phyloP scores from a whole-genome alignment of 371 early-diverging fungal species.

The Dichotomocladium elegans region DNA sequence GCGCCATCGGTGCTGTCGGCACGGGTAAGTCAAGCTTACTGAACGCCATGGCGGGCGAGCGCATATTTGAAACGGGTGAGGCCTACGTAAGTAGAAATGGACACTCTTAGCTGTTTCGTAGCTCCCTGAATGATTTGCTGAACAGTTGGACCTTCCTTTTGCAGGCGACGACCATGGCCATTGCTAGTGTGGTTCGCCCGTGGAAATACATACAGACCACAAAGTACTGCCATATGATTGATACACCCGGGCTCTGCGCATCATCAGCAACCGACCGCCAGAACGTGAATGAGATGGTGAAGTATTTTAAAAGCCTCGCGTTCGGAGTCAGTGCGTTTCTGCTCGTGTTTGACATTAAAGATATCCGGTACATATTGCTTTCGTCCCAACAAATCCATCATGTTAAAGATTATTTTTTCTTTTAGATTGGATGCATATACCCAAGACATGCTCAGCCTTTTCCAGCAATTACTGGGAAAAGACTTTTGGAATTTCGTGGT shows the following conservation, averaged over 20 bases:
- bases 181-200: constrained; percentile 25
- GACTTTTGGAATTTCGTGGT: constrained; percentile 63
- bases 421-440: constrained; percentile 58
- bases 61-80: constrained; percentile 36
- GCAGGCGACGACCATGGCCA: constrained; percentile 30
- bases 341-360: constrained; percentile 55
- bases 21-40: constrained; percentile 48
- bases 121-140: too few relatives aligned
- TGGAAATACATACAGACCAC: constrained; percentile 31
- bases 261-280: constrained; percentile 48
- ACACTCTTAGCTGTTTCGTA: too few relatives aligned
- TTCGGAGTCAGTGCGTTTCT: constrained; percentile 61
- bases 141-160: too few relatives aligned
- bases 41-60: constrained; percentile 43
- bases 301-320: constrained; percentile 52
- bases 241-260: constrained; percentile 56
- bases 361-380: constrained; percentile 27
- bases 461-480: constrained; percentile 53
- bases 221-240: constrained; percentile 37
- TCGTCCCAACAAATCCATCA: neutral
- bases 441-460: constrained; percentile 55
- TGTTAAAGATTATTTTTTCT: neutral
- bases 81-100: constrained; percentile 30
- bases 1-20: constrained; percentile 40
- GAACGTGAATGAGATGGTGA: constrained; percentile 51